Evolutionary conservation across 2,329 filamentous ascomycete species (phyloP), one percentile per base, ranked within the genome.

Genomic region (Xylaria polymorpha): DNA sequence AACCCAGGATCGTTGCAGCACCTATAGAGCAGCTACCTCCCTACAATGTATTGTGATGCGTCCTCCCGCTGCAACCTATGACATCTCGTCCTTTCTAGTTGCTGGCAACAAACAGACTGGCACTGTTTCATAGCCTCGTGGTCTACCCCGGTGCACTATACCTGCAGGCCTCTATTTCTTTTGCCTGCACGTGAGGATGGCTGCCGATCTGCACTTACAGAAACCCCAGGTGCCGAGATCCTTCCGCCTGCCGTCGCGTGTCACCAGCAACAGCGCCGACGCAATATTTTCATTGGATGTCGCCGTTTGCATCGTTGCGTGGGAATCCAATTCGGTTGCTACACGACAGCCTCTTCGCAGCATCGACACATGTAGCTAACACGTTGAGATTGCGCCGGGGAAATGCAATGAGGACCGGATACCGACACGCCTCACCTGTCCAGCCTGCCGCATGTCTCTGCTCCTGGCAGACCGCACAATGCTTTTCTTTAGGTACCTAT

Each of bases 291-390:
- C 71, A 74, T 76, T 78, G 75, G 73, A 71, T 59, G 71, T n/a
- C 61, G 68, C 74, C 73, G 76, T 77, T 78, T 77, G 75, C 72
- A 74, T 69, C 57, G 61, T 66, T 58, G 59, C 69, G 71, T 56
- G 64, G 48, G 50, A 64, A 74, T 72, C 74, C 72, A 75, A 68
- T 71, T 71, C 71, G 70, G 71, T 75, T 68, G 76, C 73, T 74
- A 73, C 74, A 77, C 74, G 72, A 74, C 74, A 75, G 71, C 71
- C 61, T 70, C 61, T 65, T 72, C 71, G 68, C 73, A 72, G 70
- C 71, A 73, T 76, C 72, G 70, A 74, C 70, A 70, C 68, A 73
- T 74, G 65, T 69, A 66, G 56, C 61, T 57, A 53, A 60, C 60
- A 67, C 61, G 61, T 70, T 65, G 62, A 71, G 68, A 76, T 71